Percentiles rank a stretch among this genome's conserved stretches.
Conservation (phyloP, 345 rosid species). For the Microcos paniculata region DNA sequence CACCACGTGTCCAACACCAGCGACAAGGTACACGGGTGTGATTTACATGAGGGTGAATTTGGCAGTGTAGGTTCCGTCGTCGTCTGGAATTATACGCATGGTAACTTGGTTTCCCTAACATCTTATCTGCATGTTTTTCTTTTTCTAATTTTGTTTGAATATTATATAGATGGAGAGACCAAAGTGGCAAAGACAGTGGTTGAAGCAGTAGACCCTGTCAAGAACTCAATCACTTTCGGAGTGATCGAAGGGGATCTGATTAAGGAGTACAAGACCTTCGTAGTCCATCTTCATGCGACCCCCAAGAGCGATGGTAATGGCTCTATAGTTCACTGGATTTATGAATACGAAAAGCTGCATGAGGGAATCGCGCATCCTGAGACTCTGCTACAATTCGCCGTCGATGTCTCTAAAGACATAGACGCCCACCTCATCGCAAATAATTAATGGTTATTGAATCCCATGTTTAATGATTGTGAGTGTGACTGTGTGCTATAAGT, state of each 20-base stretch:
- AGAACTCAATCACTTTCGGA: constrained; percentile 26
- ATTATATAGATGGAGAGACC: constrained; percentile 20
- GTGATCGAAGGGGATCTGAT: constrained; percentile 35
- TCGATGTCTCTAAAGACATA: constrained; percentile 19
- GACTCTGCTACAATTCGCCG: constrained; percentile 3
- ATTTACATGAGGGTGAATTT: constrained; percentile 36
- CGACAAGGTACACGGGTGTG: constrained; percentile 28
- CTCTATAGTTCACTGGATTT: constrained; percentile 27
- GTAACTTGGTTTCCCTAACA: constrained; percentile 19
- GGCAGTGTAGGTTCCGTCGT: constrained; percentile 35
- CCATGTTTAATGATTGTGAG: background rate
- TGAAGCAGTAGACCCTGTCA: constrained; percentile 32
- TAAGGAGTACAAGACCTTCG: constrained; percentile 33
- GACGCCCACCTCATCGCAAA: constrained; percentile 16
- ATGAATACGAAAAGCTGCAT: constrained; percentile 31
- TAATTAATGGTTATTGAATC: background rate
- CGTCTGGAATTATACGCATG: constrained; percentile 35
- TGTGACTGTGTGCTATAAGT: background rate
- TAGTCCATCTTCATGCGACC: background rate
- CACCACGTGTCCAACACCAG: constrained; percentile 36
- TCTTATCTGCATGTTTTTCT: too few species aligned
- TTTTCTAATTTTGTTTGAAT: too few species aligned
- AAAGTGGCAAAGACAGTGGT: constrained; percentile 27
- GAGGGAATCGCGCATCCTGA: constrained; percentile 15
- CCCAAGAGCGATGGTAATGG: constrained; percentile 24